Base-by-base conservation (phyloP, 106 monocot genomes). In the Acorus gramineus region DNA sequence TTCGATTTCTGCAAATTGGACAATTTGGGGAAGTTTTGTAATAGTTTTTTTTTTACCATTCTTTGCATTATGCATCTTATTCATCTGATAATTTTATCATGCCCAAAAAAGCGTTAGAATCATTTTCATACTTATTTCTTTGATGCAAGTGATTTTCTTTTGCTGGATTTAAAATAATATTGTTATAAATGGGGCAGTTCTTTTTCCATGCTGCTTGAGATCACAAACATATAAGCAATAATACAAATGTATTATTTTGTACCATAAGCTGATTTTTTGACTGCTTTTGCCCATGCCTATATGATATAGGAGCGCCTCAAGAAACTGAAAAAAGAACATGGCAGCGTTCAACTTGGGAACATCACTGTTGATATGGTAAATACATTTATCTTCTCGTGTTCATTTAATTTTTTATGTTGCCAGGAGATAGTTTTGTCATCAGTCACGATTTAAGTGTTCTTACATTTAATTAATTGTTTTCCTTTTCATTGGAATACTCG, bases 321-420 rank as follows among this genome's bases (percentile, higher is more conserved):
- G 75, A 91, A 91, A 66, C 63, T 98, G 65, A 98, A 83, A 73
- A 66, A 81, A 73, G 87, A 98, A 63, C 56, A 85, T 79, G 96
- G 85, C 58, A 98, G 91, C 71, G 85, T 81, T 67, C 91, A 91
- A 49, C 87, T 91, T 60, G 96, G 96, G 13, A 98, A 91, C 71
- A 98, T 88, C 66, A 91, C 87, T 43, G 59, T 83, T 61, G 96
- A 98, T 62, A 91, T 91, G 91, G 96, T 98, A 85, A 51, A 46
- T 11, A 8, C 59, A 14, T 43, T 9, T 0, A 10, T 11, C 10
- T 59, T 8, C 6, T 9, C 45, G 6, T 50, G 53, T 71, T 48
- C 11, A 44, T 42, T 42, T 55, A 8, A 46, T 49, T 51, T 69
- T 3, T 49, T 10, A 8, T 59, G 10, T 50, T 49, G 47, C 6